Evolutionary conservation across 2,329 filamentous ascomycete species (phyloP).

Genomic region (Bertia moriformis): DNA sequence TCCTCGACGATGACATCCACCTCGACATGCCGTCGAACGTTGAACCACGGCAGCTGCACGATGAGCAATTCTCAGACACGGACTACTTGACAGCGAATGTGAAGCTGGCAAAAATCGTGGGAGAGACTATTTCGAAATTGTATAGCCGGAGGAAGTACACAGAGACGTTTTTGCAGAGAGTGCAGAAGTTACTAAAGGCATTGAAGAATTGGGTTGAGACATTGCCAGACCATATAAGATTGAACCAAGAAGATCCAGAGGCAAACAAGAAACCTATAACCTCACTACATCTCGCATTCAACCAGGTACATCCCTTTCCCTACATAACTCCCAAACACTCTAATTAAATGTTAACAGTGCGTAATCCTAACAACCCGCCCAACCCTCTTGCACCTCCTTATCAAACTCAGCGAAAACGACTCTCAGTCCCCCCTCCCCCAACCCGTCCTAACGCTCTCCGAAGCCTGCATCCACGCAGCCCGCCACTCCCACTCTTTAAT

Average conservation of each 20-base stretch:
- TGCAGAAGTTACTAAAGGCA: slow-evolving; percentile 16
- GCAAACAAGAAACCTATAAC: slow-evolving; percentile 7
- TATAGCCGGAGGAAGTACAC: slow-evolving; percentile 13
- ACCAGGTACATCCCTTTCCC: slow-evolving; percentile 4
- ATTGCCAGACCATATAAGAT: slow-evolving; percentile 14
- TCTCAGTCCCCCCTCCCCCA: slow-evolving; percentile 8
- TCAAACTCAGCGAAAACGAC: slow-evolving; percentile 9
- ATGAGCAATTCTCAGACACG: slow-evolving; percentile 15
- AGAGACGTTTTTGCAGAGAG: slow-evolving; percentile 11
- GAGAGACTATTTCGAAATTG: slow-evolving; percentile 13
- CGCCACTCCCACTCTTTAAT: slow-evolving; percentile 10
- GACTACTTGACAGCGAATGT: slow-evolving; percentile 18
- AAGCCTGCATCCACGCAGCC: slow-evolving; percentile 13
- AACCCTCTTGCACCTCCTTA: slow-evolving; percentile 16
- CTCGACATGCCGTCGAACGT: slow-evolving; percentile 23
- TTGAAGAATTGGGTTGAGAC: slow-evolving; percentile 19
- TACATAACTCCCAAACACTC: background rate
- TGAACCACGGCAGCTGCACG: slow-evolving; percentile 3
- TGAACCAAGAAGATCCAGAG: slow-evolving; percentile 8
- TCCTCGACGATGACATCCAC: slow-evolving; percentile 30
- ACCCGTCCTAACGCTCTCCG: slow-evolving; percentile 13
- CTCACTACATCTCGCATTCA: slow-evolving; percentile 7
- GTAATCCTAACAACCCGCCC: slow-evolving; percentile 17
- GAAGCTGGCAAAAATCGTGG: slow-evolving; percentile 17
- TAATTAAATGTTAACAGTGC: slow-evolving; percentile 8